These are phyloP conservation scores for Psophocarpus tetragonolobus DNA, from an alignment of 306 rosid genomes.

Conservation along the genomic window DNA sequence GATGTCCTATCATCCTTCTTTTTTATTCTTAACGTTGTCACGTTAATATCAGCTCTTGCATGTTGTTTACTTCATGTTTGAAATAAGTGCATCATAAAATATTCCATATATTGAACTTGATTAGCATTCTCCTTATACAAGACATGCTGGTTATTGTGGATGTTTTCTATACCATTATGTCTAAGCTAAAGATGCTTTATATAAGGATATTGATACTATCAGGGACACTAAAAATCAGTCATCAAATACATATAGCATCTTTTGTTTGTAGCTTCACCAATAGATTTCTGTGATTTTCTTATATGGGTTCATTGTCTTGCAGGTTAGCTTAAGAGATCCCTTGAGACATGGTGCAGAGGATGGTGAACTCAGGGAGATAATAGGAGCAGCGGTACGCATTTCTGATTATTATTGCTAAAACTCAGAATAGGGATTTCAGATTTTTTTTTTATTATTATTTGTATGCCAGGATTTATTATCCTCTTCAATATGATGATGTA, in stretches of 20 bases:
- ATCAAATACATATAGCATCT: neutral
- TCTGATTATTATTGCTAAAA: constrained; percentile 2
- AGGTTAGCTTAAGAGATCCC: constrained; percentile 97
- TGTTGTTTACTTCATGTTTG: neutral
- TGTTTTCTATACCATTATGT: neutral
- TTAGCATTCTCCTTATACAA: neutral
- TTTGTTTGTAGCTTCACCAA: constrained; percentile 8
- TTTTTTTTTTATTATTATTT: neutral
- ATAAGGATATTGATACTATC: neutral
- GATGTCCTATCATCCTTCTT: neutral
- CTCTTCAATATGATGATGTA: constrained; percentile 6
- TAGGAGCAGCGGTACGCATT: constrained; percentile 75
- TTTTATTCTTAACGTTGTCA: neutral
- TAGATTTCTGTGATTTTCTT: constrained; percentile 9
- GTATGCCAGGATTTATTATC: neutral
- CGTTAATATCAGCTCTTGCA: neutral
- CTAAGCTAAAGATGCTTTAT: neutral
- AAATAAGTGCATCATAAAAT: constrained; percentile 3
- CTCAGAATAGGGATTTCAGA: no score
- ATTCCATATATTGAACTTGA: neutral
- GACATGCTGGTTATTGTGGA: neutral
- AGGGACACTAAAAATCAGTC: neutral
- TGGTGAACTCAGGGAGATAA: constrained; percentile 69
- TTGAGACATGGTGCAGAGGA: constrained; percentile 74
- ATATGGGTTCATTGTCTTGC: constrained; percentile 17